Percentiles rank a stretch among this genome's conserved stretches.
phyloP scores from a whole-genome alignment of 192 early-diverging fungal species.

The Diversispora epigaea region DNA sequence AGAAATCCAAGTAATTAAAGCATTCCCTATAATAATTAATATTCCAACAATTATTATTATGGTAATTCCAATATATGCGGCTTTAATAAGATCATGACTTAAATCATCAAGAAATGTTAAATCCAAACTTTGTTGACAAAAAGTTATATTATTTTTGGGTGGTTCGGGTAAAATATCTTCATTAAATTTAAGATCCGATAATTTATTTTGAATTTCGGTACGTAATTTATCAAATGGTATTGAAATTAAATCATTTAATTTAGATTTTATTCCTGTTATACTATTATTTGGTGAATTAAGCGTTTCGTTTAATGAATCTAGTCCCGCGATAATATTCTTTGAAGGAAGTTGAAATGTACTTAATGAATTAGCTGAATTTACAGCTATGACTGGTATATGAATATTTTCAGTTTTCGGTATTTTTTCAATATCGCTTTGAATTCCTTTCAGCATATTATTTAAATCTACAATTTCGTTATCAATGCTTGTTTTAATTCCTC shows the following conservation, averaged over 20 bases:
- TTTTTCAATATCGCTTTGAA: not conserved
- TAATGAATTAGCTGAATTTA: not conserved
- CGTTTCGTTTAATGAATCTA: constrained; percentile 5
- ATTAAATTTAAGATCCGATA: constrained; percentile 14
- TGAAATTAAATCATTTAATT: not conserved
- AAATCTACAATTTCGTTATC: not conserved
- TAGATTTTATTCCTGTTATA: constrained; percentile 7
- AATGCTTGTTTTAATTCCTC: not conserved
- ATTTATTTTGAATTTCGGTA: not conserved
- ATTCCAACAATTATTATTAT: not conserved
- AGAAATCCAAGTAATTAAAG: constrained; percentile 10
- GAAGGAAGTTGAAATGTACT: constrained; percentile 23
- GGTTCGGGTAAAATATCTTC: constrained; percentile 1
- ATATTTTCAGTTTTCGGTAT: not conserved
- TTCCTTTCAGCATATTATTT: not conserved
- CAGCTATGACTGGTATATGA: not conserved
- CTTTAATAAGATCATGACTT: constrained; percentile 14
- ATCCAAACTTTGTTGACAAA: constrained; percentile 20
- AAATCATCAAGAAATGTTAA: constrained; percentile 21
- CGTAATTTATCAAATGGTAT: constrained; percentile 26
- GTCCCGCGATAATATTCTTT: not conserved
- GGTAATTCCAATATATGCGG: constrained; percentile 10
- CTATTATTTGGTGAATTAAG: not conserved
- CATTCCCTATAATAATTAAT: constrained; percentile 9
- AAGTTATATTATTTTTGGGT: constrained; percentile 10